These are phyloP conservation scores for Aspergillus pseudonomiae DNA, from an alignment of 2,329 filamentous ascomycete genomes.

Conservation along the genomic window DNA sequence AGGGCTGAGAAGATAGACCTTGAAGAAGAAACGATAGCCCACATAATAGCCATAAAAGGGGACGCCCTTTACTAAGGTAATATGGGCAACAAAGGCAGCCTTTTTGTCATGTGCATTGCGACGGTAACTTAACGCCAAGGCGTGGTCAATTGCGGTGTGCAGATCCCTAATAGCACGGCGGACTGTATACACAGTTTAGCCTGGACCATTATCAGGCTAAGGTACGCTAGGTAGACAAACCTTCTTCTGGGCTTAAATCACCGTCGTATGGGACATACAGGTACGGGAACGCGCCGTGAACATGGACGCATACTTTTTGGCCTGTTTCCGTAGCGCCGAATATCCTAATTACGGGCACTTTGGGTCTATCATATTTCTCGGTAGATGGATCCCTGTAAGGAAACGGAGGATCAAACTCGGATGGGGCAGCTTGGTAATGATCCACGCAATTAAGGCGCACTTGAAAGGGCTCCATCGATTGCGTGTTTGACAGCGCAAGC, in stretches of 20 bases:
- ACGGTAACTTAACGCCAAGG: conserved; percentile 81
- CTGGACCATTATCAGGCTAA: not conserved
- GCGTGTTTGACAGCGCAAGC: conserved; percentile 21
- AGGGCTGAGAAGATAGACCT: conserved; percentile 92
- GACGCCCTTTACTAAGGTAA: conserved; percentile 87
- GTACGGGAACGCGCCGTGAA: conserved; percentile 95
- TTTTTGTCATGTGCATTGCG: conserved; percentile 72
- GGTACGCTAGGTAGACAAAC: conserved; percentile 50
- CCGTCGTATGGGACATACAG: conserved; percentile 87
- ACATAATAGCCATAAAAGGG: conserved; percentile 97
- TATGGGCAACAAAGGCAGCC: conserved; percentile 79
- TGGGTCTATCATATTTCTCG: conserved; percentile 65
- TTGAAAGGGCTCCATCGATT: conserved; percentile 73
- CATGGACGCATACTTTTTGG: conserved; percentile 92
- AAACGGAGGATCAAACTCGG: conserved; percentile 78
- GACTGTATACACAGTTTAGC: conserved; percentile 53
- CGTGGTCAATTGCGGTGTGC: conserved; percentile 87
- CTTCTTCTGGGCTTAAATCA: conserved; percentile 65
- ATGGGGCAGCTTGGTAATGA: conserved; percentile 81
- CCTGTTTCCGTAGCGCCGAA: conserved; percentile 94
- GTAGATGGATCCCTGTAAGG: conserved; percentile 64
- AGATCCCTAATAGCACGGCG: conserved; percentile 74
- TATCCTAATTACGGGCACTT: conserved; percentile 82
- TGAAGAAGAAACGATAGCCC: conserved; percentile 87
- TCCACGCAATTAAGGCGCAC: conserved; percentile 95